Base-by-base conservation (phyloP, 2,329 filamentous ascomycete species). In the Magnaporthiopsis rhizophila region DNA sequence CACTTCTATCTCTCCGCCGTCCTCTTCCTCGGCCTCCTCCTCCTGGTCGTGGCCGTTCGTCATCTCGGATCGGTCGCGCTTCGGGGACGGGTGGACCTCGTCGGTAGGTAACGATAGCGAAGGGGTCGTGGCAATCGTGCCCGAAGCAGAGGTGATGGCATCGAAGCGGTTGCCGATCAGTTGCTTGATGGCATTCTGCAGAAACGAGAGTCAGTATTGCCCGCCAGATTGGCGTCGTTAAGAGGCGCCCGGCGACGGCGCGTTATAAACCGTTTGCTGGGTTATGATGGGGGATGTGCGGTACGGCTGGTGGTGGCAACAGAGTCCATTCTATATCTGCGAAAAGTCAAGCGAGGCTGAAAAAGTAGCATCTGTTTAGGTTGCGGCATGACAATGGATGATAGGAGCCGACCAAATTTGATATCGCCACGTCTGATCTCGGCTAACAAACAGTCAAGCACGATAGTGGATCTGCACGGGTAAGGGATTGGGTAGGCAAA, bases 161-260 rank as follows among this genome's bases (percentile, higher is more conserved):
- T 92, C 89, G 74, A 92, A 92, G 24, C 89, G 86, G 69, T 85
- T 82, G 76, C 89, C 87, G 64, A 92, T 92, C 61, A 92, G 80
- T 62, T 79, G 79, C 73, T 91, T 91, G 75, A 92, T 88, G 18
- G 86, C 85, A 72, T 82, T 79, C 89, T 91, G 67, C 5, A 6
- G 63, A 13, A 28, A 34, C 32, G 32, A 38, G 28, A 34, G 58
- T 32, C 21, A 36, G 58, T 60, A n/a, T 53, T 53, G 18, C 45
- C 38, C 45, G 45, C 18, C 36, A 38, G 13, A 13, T 21, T 9
- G 45, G 45, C 45, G 9, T n/a, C 45, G 21, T 21, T 53, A 8
- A 3, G 45, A 11, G 45, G 12, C 28, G 45, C 45, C 8, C 21
- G 21, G 21, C 45, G 45, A 11, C 45, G 18, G 45, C 45, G 45